Base-by-base conservation (phyloP, 2,329 filamentous ascomycete genomes). In the Aureobasidium sp. region DNA sequence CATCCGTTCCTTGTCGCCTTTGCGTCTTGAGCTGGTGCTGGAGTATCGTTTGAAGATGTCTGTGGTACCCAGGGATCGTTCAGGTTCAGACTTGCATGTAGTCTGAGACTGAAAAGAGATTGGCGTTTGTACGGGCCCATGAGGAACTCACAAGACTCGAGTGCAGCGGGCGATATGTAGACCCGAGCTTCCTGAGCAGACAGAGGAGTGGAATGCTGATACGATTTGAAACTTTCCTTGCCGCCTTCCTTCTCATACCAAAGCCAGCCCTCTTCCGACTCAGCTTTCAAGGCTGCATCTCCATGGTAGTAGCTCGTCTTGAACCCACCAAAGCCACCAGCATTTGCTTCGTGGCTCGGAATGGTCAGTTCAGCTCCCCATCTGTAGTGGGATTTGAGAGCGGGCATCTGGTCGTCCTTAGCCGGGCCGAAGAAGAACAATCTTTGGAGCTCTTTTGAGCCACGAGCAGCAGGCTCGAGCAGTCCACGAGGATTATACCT, bases 301-400 rank as follows among this genome's bases (percentile, higher is more conserved):
- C 73, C 69, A 62, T 77, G 71, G 20, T 77, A 80, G 67, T 78
- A 77, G 14, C 76, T 78, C 64, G 72, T 62, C 66, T 75, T 67
- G 71, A 81, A 63, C 64, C 74, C 70, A 68, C 78, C 69, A 67
- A 67, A 59, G 64, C 66, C 72, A 67, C 64, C 58, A 37, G 64
- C 62, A 65, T 67, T 65, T 64, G 72, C 73, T 42, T 68, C 67
- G 11, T 79, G 76, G 61, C 74, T 78, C 4, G 83, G 84, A 45
- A 85, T 74, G 3, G 78, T 79, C 12, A 77, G 74, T 64, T 85
- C 79, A 11, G 74, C 65, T 0, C 72, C 73, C 83, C 83, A 86
- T 52, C 75, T 74, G 61, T 82, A 78, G 59, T 80, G 75, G 17
- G 79, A 76, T 65, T 75, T 72, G 7, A 82, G 63, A 5, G 80